Evolutionary conservation across 495 filamentous ascomycete genomes (phyloP).

Genomic region (Talaromyces ruber): DNA sequence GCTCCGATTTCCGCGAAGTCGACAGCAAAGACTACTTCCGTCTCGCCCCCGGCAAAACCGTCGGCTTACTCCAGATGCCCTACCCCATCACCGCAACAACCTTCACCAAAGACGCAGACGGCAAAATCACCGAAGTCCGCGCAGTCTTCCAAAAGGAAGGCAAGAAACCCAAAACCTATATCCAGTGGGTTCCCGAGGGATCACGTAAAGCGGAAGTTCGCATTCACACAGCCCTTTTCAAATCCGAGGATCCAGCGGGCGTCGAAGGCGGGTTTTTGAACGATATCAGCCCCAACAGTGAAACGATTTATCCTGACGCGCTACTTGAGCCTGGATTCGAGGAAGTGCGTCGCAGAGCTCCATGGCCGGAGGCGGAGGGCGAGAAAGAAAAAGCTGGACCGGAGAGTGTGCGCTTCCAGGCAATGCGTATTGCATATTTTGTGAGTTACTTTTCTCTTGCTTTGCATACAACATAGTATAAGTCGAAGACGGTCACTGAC

Average conservation of each 20-base stretch:
- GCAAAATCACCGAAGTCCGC: conserved; percentile 59
- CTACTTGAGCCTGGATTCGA: conserved; percentile 79
- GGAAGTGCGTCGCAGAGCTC: conserved; percentile 63
- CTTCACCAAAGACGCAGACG: conserved; percentile 59
- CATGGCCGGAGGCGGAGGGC: conserved; percentile 74
- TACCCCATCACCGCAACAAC: conserved; percentile 73
- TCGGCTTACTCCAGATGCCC: conserved; percentile 78
- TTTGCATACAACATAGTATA: conserved; percentile 1
- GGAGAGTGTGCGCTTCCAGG: conserved; percentile 86
- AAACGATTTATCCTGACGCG: conserved; percentile 67
- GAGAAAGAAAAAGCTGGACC: conserved; percentile 51
- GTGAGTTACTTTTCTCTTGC: conserved; percentile 7
- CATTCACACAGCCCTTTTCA: conserved; percentile 78
- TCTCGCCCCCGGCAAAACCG: conserved; percentile 79
- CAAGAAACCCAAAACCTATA: conserved; percentile 7
- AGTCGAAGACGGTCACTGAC: neutral
- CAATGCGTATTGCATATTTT: conserved; percentile 81
- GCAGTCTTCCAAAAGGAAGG: conserved; percentile 27
- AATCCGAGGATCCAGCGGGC: conserved; percentile 65
- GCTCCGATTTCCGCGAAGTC: conserved; percentile 81
- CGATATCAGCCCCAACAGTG: conserved; percentile 79
- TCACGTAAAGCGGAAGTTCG: conserved; percentile 6
- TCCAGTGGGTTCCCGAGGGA: conserved; percentile 9
- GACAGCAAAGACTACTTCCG: conserved; percentile 88
- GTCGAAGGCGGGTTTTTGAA: conserved; percentile 67